Evolutionary conservation across 176 grass and related monocot species (phyloP).

Genomic region (Rhynchospora breviuscula): DNA sequence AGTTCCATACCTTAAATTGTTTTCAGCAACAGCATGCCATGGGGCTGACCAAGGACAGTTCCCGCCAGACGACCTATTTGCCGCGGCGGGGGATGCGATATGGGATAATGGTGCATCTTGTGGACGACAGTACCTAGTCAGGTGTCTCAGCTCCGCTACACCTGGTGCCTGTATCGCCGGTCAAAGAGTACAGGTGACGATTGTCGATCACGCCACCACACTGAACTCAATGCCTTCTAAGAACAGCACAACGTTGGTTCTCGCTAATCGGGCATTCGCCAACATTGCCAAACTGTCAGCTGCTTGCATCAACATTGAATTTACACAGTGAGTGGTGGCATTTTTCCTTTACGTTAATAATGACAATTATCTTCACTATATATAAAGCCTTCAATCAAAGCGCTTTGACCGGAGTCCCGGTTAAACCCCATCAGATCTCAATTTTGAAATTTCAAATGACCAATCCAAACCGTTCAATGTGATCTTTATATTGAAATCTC

Average conservation of each 20-base stretch:
- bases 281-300: constrained; percentile 13
- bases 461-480: too few species aligned
- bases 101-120: constrained; percentile 51
- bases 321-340: constrained; percentile 21
- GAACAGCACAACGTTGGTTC: constrained; percentile 27
- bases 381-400: too few species aligned
- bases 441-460: too few species aligned
- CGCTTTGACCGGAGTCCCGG: too few species aligned
- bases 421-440: too few species aligned
- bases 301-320: constrained; percentile 33
- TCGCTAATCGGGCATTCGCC: constrained; percentile 2
- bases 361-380: not conserved
- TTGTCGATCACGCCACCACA: constrained; percentile 31
- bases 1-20: too few species aligned
- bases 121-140: constrained; percentile 29
- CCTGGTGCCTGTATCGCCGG: constrained; percentile 16
- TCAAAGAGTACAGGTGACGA: constrained; percentile 16
- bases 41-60: constrained; percentile 37
- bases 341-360: not conserved
- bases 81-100: constrained; percentile 33
- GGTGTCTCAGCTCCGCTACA: constrained; percentile 38
- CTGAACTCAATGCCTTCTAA: constrained; percentile 26
- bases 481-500: too few species aligned
- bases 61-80: constrained; percentile 29
- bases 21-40: constrained; percentile 38